A percentile compares a stretch with the other conserved stretches of the same genome.
Evolutionary conservation across 2,329 filamentous ascomycete genomes (phyloP).

Genomic region (Diaporthe capsici): DNA sequence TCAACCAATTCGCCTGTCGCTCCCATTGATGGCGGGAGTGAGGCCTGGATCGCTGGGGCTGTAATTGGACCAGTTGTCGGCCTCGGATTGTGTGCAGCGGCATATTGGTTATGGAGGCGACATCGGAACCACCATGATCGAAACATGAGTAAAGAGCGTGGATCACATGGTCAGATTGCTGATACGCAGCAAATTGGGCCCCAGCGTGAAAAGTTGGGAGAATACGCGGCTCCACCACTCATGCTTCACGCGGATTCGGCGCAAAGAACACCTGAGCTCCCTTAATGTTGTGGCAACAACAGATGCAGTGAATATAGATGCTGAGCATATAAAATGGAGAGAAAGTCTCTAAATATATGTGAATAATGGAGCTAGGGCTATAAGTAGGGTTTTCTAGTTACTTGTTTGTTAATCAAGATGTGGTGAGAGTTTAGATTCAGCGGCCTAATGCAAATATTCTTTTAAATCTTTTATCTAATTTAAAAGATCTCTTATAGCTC

Average conservation of each 20-base stretch:
- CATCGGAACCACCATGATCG: not conserved
- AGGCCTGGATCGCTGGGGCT: slow-evolving; percentile 8
- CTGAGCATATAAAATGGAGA: not conserved
- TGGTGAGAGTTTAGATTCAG: too few relatives aligned
- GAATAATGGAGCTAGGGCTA: too few relatives aligned
- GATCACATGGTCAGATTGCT: not conserved
- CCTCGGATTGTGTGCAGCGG: not conserved
- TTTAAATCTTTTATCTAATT: too few relatives aligned
- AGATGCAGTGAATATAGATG: not conserved
- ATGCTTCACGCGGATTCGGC: not conserved
- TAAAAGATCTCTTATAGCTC: too few relatives aligned
- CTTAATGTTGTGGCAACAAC: not conserved
- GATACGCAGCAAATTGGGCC: not conserved
- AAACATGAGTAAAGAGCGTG: not conserved
- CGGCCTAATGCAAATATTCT: too few relatives aligned
- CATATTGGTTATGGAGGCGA: not conserved
- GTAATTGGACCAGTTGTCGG: not conserved
- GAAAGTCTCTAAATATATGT: too few relatives aligned
- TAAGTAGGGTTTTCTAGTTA: too few relatives aligned
- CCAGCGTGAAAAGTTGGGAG: not conserved
- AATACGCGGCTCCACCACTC: not conserved
- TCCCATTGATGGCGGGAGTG: not conserved
- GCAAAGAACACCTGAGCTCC: not conserved
- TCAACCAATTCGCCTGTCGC: not conserved
- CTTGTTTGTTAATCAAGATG: too few relatives aligned